Base-by-base conservation (phyloP, 176 grass and related monocot species). In the Eragrostis nindensis region DNA sequence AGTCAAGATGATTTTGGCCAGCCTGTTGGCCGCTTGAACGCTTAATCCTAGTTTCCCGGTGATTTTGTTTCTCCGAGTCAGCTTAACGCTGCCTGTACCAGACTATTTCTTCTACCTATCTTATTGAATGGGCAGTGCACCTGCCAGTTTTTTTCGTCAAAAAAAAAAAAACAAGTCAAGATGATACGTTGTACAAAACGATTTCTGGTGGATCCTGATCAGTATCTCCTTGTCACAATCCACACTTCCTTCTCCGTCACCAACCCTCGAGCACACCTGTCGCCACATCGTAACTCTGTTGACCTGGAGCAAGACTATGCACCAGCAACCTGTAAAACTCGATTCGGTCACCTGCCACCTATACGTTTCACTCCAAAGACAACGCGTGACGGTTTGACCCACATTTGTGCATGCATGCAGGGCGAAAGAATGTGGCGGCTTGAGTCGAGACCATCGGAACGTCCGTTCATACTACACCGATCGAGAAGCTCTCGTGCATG, bases 241-340 rank as follows among this genome's bases (percentile, higher is more conserved):
- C 8, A 29, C 21, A 17, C 12, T 11, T 17, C 0, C 38, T 32
- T 38, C 41, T 38, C 61, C 32, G 4, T 76, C 77, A 81, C 87
- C 77, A 81, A 85, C 71, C 77, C 77, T 76, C 2, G 0, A 32
- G 55, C 9, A 46, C 57, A 89, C 77, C 38, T 81, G 65, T 81
- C 56, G 47, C 39, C 16, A 1, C 27, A 56, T 26, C 26, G 16
- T 30, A 41, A 42, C 30, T 15, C n/a, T 40, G 57, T 29, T 76
- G 77, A 85, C 55, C 45, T 64, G 18, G 7, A 7, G 30, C 18
- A 36, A 19, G 44, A 45, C 50, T 15, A 24, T n/a, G n/a, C n/a
- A n/a, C 30, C 19, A 7, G 13, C 45, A 24, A 11, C 62, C 21
- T 2, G 29, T 54, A 49, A 68, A 68, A 26, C 32, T 5, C 42